Evolutionary conservation across 1,139 yeast species (phyloP), one percentile per base, ranked within the genome.

Genomic region (Sugiyamaella grinbergsii): DNA sequence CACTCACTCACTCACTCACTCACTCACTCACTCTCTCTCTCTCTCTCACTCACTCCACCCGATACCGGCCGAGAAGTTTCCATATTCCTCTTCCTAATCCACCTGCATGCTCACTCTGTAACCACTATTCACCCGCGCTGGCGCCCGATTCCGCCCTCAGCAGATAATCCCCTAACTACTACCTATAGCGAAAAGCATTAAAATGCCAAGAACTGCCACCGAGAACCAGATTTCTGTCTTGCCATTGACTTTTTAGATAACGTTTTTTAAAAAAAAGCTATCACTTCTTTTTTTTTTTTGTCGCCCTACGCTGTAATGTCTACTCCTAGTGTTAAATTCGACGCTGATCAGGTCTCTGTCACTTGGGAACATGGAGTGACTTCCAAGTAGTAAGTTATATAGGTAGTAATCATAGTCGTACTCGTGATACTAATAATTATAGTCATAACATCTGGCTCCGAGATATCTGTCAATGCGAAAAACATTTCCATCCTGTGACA

Each of bases 381-480:
- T 4, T 66, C 72, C 37, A 58, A 62, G 41, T 70, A 53, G 63
- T 60, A 56, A 42, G 62, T 52, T 8, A 34, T 16, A 22, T 20
- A 16, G 26, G 6, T 7, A 13, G 19, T 13, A 22, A 24, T 26
- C 11, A 7, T 29, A 16, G 7, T 16, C n/a, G n/a, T 2, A 16
- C 10, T 26, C 31, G 26, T 19, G 16, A 11, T 36, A 26, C 31
- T 50, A 48, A 38, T 37, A 15, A 18, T 18, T 23, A 19, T 22
- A 45, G 49, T 29, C 85, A 82, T 64, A 67, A 76, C 64, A 73
- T 84, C 50, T 84, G 90, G 90, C 72, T 85, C 26, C 71, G 91
- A 47, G 93, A 85, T 65, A 78, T 80, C 60, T 85, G 91, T 62
- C 85, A 78, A 53, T 83, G 89, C 59, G 67, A 71, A n/a, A 60